A percentile compares a stretch with the other conserved stretches of the same genome.
phyloP scores from a whole-genome alignment of 257 asterid genomes.

The Solanum pinnatisectum region DNA sequence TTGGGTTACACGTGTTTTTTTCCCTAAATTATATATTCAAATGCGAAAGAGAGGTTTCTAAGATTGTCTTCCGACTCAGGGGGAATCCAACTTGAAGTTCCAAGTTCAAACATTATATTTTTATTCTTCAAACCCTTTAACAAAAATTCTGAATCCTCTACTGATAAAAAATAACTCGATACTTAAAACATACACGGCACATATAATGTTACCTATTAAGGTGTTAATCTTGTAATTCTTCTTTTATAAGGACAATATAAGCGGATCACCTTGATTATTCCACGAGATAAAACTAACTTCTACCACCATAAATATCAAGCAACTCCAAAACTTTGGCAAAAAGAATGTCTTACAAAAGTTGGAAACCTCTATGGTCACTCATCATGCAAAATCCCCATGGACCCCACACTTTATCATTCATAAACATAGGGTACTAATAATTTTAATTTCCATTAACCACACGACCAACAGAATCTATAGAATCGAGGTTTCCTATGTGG shows the following conservation, averaged over 20 bases:
- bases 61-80: background rate
- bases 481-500: background rate
- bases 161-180: too few relatives aligned
- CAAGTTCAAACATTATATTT: too few relatives aligned
- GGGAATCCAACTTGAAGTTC: background rate
- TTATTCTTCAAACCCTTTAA: too few relatives aligned
- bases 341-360: background rate
- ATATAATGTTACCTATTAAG: background rate
- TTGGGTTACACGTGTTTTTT: too few relatives aligned
- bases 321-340: too few relatives aligned
- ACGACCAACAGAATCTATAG: slow-evolving; percentile 14
- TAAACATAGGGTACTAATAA: background rate
- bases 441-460: background rate
- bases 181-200: too few relatives aligned
- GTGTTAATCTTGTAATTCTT: background rate
- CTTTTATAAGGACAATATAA: background rate
- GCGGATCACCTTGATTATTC: background rate
- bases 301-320: background rate
- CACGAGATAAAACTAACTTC: background rate
- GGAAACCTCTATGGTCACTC: background rate
- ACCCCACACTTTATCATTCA: background rate
- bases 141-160: too few relatives aligned
- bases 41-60: background rate
- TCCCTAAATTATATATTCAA: too few relatives aligned
- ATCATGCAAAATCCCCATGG: background rate